phyloP scores from a whole-genome alignment of 2,329 filamentous ascomycete species.

The Hirsutella thompsonii region DNA sequence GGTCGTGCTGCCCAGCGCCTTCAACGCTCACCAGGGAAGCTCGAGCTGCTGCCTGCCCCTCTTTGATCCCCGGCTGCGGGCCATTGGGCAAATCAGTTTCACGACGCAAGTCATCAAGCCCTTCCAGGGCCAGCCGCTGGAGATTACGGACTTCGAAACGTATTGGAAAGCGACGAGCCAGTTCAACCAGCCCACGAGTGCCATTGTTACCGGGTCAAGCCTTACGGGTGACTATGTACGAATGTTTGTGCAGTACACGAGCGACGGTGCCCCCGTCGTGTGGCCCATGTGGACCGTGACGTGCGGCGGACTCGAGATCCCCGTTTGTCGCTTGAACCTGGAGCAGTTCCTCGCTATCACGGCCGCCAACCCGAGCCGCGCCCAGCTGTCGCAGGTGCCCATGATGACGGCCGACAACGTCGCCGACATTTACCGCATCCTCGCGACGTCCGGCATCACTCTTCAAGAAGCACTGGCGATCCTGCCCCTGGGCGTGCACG shows the following conservation, averaged over 20 bases:
- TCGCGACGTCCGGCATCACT: slow-evolving; percentile 67
- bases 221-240: slow-evolving; percentile 91
- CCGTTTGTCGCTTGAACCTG: slow-evolving; percentile 66
- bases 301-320: slow-evolving; percentile 66
- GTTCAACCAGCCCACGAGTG: slow-evolving; percentile 65
- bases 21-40: slow-evolving; percentile 61
- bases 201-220: slow-evolving; percentile 88
- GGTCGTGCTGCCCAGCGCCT: slow-evolving; percentile 78
- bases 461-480: slow-evolving; percentile 63
- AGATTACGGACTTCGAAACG: slow-evolving; percentile 96
- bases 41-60: slow-evolving; percentile 75
- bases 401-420: slow-evolving; percentile 39
- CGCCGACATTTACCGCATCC: slow-evolving; percentile 54
- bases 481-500: slow-evolving; percentile 67
- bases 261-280: slow-evolving; percentile 74
- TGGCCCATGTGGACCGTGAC: slow-evolving; percentile 76
- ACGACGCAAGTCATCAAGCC: slow-evolving; percentile 94
- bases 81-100: slow-evolving; percentile 90
- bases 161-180: slow-evolving; percentile 99
- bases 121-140: slow-evolving; percentile 80
- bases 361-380: slow-evolving; percentile 25
- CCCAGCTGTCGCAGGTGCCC: slow-evolving; percentile 28
- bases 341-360: slow-evolving; percentile 53
- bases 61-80: slow-evolving; percentile 81
- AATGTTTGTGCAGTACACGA: slow-evolving; percentile 82